Percentiles rank a stretch among this genome's conserved stretches.
phyloP scores from a whole-genome alignment of 2,329 filamentous ascomycete genomes.

The Leptographium lundbergii region DNA sequence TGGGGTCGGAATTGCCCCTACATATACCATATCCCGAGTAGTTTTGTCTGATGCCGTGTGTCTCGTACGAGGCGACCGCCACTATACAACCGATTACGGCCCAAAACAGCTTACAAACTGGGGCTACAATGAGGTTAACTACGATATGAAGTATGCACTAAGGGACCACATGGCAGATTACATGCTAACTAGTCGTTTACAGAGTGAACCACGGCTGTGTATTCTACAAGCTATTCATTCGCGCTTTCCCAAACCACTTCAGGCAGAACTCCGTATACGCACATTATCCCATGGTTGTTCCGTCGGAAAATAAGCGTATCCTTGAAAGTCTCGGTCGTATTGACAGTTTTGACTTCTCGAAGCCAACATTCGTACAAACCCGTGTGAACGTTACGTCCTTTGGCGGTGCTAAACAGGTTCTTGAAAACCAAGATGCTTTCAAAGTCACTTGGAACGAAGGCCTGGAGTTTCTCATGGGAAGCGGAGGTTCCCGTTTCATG shows the following conservation, averaged over 20 bases:
- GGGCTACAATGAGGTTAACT: conserved; percentile 65
- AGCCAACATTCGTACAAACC: conserved; percentile 38
- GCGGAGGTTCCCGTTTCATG: conserved; percentile 40
- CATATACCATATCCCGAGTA: conserved; percentile 64
- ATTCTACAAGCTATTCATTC: conserved; percentile 72
- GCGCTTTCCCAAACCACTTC: conserved; percentile 73
- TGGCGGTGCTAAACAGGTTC: conserved; percentile 45
- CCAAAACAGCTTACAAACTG: conserved; percentile 68
- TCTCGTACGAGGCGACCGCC: conserved; percentile 65
- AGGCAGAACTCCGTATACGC: conserved; percentile 67
- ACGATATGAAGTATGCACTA: conserved; percentile 40
- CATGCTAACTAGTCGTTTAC: background rate
- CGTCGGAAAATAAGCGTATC: conserved; percentile 59
- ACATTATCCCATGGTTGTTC: conserved; percentile 62
- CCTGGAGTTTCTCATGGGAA: conserved; percentile 49
- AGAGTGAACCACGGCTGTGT: conserved; percentile 65
- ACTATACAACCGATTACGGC: conserved; percentile 69
- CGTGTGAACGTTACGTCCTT: conserved; percentile 48
- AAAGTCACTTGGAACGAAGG: conserved; percentile 51
- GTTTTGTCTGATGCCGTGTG: conserved; percentile 67
- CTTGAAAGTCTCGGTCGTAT: conserved; percentile 54
- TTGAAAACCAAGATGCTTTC: conserved; percentile 50
- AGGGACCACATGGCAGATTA: no score
- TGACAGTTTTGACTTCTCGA: conserved; percentile 56
- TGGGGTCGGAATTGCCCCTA: conserved; percentile 62